phyloP scores from a whole-genome alignment of 495 filamentous ascomycete species.

The Corynascus novoguineensis region DNA sequence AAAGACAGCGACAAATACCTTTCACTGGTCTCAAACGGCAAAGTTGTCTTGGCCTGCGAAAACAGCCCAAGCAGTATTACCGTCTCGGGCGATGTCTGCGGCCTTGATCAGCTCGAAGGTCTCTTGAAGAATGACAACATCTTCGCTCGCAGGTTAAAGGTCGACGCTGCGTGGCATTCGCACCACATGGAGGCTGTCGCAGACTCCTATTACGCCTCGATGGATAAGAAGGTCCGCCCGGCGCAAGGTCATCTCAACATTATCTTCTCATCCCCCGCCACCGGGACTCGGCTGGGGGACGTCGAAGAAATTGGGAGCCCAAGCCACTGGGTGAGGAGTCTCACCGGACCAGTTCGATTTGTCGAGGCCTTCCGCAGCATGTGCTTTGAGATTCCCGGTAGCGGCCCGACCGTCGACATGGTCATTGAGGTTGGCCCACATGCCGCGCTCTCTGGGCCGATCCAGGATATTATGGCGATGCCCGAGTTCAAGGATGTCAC shows the following conservation, averaged over 20 bases:
- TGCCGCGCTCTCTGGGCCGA: slow-evolving; percentile 46
- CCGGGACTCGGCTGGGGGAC: slow-evolving; percentile 18
- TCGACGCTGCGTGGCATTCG: slow-evolving; percentile 42
- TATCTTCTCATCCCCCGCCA: slow-evolving; percentile 24
- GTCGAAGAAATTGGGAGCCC: slow-evolving; percentile 25
- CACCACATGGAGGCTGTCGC: slow-evolving; percentile 40
- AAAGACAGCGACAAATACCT: slow-evolving; percentile 26
- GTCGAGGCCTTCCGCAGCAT: slow-evolving; percentile 36
- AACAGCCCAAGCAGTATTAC: slow-evolving; percentile 47
- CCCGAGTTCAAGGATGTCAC: slow-evolving; percentile 17
- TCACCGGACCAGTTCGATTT: slow-evolving; percentile 42
- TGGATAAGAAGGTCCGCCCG: slow-evolving; percentile 24
- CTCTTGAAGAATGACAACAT: slow-evolving; percentile 27
- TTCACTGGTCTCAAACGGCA: slow-evolving; percentile 18
- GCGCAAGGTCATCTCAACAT: slow-evolving; percentile 17
- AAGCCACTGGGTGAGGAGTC: slow-evolving; percentile 42
- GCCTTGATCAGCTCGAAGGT: slow-evolving; percentile 32
- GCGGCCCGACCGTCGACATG: slow-evolving; percentile 24
- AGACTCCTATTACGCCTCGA: slow-evolving; percentile 29
- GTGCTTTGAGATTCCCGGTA: slow-evolving; percentile 15
- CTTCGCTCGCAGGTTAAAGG: slow-evolving; percentile 34
- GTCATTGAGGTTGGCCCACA: slow-evolving; percentile 38
- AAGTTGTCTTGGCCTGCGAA: slow-evolving; percentile 40
- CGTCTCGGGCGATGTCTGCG: slow-evolving; percentile 36
- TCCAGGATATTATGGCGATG: slow-evolving; percentile 44